phyloP scores from a whole-genome alignment of 177 flowering plant species.

The Vitis hybrid region DNA sequence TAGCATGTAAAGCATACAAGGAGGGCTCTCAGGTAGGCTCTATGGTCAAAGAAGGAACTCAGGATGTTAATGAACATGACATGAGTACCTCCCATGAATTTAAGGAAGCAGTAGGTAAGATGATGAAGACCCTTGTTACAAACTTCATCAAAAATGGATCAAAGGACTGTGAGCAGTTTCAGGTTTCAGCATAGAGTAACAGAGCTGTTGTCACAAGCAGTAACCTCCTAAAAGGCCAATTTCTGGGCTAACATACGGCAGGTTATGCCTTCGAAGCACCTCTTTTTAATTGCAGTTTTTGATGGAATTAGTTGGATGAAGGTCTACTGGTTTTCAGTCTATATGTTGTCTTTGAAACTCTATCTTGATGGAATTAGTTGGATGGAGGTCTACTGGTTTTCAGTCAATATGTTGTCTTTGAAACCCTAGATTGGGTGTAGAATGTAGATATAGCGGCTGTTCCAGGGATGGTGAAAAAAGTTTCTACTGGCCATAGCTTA shows the following conservation, averaged over 20 bases:
- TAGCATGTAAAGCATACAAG: constrained; percentile 51
- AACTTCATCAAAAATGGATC: constrained; percentile 34
- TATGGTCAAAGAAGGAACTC: constrained; percentile 8
- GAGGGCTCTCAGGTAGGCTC: constrained; percentile 52
- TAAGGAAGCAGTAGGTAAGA: constrained; percentile 11
- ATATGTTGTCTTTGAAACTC: too few species aligned
- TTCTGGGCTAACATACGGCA: too few species aligned
- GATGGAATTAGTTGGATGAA: background rate
- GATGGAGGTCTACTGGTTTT: background rate
- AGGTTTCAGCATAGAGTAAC: background rate
- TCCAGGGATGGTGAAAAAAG: too few species aligned
- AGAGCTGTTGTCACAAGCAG: background rate
- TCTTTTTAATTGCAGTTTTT: background rate
- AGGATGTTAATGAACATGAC: constrained; percentile 7
- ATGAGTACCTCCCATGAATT: constrained; percentile 11
- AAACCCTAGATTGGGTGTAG: too few species aligned
- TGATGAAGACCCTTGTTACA: constrained; percentile 29
- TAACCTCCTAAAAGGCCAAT: background rate
- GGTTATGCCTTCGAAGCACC: too few species aligned
- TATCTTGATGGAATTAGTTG: background rate
- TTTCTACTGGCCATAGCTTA: too few species aligned
- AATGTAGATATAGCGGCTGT: too few species aligned
- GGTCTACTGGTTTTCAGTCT: too few species aligned
- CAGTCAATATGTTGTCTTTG: too few species aligned
- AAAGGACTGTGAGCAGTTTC: constrained; percentile 31